Base-by-base conservation (phyloP, 2,329 filamentous ascomycete genomes). In the Ophiostoma sp. region DNA sequence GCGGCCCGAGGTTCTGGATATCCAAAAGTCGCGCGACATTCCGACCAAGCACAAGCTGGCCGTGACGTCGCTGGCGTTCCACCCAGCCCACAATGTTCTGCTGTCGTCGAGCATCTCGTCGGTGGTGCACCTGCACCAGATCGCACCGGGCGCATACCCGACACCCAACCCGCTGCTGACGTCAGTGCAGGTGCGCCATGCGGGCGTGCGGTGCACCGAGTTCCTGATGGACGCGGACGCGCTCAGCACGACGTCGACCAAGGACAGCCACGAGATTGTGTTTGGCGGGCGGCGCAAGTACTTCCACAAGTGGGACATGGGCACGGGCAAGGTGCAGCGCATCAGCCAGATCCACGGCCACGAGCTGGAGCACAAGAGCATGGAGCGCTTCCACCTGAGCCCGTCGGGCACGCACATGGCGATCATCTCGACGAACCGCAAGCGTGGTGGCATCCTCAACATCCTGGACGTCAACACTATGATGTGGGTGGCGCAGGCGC, bases 291-390 rank as follows among this genome's bases (percentile, higher is more conserved):
- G 94, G 48, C 88, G 95, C 67, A 89, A 89, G 73, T 98, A 93
- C 82, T 97, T 98, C 80, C 95, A 98, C 80, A 89, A 90, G 74
- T 99, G 95, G 95, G 90, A 98, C 76, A 85, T 99, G 33, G 83
- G 90, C 62, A 89, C 90, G 0, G 95, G 95, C 62, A 83, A 84
- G 15, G 88, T 99, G 67, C 90, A 94, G 76, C 97, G 96, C 80
- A 86, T 96, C 64, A 88, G 87, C 75, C 84, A 90, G 77, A 82
- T 95, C 71, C 86, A 90, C 77, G 87, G 93, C 67, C 90, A 93
- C 74, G 84, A 89, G 74, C 85, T 91, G 70, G 92, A 96, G 79
- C 94, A 97, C 79, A 90, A 89, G 75, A 90, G 87, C 57, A 97
- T 97, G 93, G 95, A 98, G 79, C 85, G 85, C 39, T 96, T 99